These are phyloP conservation scores for Cyclanthera cordifolia DNA, from an alignment of 306 rosid species.

Conservation along the genomic window DNA sequence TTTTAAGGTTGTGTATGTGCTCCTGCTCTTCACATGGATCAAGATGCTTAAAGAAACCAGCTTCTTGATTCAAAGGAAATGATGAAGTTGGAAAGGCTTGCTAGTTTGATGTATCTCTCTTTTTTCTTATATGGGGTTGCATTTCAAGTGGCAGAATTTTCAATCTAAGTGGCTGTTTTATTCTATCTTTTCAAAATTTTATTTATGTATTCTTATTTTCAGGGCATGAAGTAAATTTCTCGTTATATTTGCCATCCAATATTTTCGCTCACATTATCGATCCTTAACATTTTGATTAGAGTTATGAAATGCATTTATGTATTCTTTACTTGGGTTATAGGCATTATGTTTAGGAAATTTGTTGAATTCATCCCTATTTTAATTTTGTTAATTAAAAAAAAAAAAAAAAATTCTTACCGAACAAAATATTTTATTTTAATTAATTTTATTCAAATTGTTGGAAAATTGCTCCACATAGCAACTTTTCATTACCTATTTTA, in stretches of 20 bases:
- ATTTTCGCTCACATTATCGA: neutral
- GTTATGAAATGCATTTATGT: too few species aligned
- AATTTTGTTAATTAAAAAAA: too few species aligned
- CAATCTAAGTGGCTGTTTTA: neutral
- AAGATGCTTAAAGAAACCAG: conserved; percentile 8
- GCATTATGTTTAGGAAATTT: too few species aligned
- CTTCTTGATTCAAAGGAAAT: conserved; percentile 12
- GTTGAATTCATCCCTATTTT: too few species aligned
- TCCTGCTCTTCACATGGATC: conserved; percentile 6
- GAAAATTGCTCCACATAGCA: too few species aligned
- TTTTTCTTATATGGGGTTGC: neutral
- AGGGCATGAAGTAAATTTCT: neutral
- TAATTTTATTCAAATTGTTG: too few species aligned
- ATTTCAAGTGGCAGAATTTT: neutral
- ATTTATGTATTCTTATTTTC: neutral
- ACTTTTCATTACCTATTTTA: too few species aligned
- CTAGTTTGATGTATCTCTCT: neutral
- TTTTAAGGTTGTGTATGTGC: conserved; percentile 1
- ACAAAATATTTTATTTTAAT: too few species aligned
- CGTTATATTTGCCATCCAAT: neutral
- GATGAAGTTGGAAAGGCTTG: conserved; percentile 11
- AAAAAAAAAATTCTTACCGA: too few species aligned
- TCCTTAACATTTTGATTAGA: too few species aligned
- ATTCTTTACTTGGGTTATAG: too few species aligned
- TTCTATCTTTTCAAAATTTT: neutral